A percentile compares a stretch with the other conserved stretches of the same genome.
phyloP scores from a whole-genome alignment of 345 rosid species.

The Nephelium lappaceum region DNA sequence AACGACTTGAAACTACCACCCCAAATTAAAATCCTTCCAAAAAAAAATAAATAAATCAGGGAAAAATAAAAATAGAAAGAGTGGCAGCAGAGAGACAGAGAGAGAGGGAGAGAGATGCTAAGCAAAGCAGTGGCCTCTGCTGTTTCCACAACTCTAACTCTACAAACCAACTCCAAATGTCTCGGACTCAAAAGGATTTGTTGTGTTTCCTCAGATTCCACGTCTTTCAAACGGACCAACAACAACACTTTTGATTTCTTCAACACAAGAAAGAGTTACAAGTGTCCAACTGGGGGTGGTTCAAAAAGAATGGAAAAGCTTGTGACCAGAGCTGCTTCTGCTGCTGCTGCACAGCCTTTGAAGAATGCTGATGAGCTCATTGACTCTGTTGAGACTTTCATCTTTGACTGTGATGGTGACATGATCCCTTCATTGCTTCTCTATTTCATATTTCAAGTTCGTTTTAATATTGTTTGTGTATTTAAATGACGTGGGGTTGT shows the following conservation, averaged over 20 bases:
- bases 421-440: background rate
- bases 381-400: constrained; percentile 86
- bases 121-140: constrained; percentile 42
- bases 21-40: background rate
- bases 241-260: constrained; percentile 10
- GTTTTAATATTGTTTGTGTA: background rate
- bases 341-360: constrained; percentile 58
- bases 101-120: constrained; percentile 38
- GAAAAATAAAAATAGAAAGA: background rate
- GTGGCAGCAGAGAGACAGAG: background rate
- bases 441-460: background rate
- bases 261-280: background rate
- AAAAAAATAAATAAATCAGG: background rate
- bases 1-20: constrained; percentile 34
- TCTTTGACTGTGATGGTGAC: constrained; percentile 91
- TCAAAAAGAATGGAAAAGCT: constrained; percentile 38
- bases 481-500: background rate
- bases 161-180: constrained; percentile 16
- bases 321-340: constrained; percentile 36
- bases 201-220: constrained; percentile 22
- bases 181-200: constrained; percentile 26
- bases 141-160: constrained; percentile 29
- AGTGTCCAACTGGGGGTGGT: constrained; percentile 15
- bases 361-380: constrained; percentile 83
- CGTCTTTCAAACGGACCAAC: constrained; percentile 17